Percentiles rank a stretch among this genome's conserved stretches.
Evolutionary conservation across 2,329 filamentous ascomycete genomes (phyloP).

Genomic region (Zalaria obscura): DNA sequence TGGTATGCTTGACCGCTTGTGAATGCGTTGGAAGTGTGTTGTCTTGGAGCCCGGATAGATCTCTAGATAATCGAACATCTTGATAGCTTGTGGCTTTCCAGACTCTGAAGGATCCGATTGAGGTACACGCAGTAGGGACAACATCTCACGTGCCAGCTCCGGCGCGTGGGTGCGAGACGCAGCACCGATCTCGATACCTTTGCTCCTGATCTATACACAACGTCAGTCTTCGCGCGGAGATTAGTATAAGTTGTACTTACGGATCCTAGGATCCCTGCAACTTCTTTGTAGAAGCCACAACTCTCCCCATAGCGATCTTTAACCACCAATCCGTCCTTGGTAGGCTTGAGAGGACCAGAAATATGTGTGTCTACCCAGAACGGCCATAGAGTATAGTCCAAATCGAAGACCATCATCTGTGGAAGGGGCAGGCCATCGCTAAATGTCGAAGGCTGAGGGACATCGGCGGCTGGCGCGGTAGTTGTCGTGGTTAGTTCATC

Average conservation of each 20-base stretch:
- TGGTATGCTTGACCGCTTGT: constrained; percentile 52
- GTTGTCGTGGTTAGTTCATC: constrained; percentile 13
- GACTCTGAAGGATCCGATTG: constrained; percentile 30
- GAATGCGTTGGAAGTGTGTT: constrained; percentile 66
- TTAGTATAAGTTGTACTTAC: constrained; percentile 11
- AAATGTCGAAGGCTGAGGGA: constrained; percentile 39
- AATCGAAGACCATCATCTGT: constrained; percentile 77
- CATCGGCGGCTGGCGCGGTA: constrained; percentile 20
- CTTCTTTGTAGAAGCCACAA: constrained; percentile 33
- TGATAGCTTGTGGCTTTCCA: constrained; percentile 20
- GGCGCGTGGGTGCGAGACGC: constrained; percentile 73
- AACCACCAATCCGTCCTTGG: constrained; percentile 29
- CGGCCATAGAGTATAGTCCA: constrained; percentile 98
- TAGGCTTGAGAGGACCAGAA: constrained; percentile 51
- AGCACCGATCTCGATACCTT: constrained; percentile 47
- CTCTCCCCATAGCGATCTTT: constrained; percentile 35
- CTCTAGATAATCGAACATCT: constrained; percentile 43
- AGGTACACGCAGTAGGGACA: constrained; percentile 55
- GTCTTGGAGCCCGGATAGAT: constrained; percentile 68
- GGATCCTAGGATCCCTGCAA: constrained; percentile 24
- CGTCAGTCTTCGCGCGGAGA: constrained; percentile 13
- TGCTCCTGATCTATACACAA: constrained; percentile 36
- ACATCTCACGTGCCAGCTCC: constrained; percentile 64
- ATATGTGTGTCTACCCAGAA: constrained; percentile 97
- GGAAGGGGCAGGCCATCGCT: constrained; percentile 59